Percentiles rank a stretch among this genome's conserved stretches.
Conservation (phyloP, 768 basidiomycete species). For the Suillus placidus region DNA sequence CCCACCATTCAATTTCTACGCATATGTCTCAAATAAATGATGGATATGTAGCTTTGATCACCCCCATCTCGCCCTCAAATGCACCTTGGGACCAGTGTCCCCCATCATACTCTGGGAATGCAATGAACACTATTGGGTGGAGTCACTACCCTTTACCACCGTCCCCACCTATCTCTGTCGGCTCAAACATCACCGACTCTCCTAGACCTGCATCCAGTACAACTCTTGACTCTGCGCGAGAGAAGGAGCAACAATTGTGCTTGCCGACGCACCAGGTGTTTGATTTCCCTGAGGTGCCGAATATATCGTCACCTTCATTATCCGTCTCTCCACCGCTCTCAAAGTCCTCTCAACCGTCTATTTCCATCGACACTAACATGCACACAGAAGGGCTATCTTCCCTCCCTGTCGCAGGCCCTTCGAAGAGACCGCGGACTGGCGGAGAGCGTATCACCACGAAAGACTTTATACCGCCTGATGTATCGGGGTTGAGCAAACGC, state of each 20-base stretch:
- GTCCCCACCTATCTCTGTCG: constrained; percentile 51
- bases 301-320: constrained; percentile 38
- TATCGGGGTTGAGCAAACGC: constrained; percentile 84
- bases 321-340: constrained; percentile 34
- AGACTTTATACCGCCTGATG: constrained; percentile 88
- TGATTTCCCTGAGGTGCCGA: constrained; percentile 50
- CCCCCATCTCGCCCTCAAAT: constrained; percentile 47
- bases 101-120: constrained; percentile 36
- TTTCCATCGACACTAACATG: constrained; percentile 35
- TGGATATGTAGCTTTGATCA: constrained; percentile 59
- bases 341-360: constrained; percentile 35
- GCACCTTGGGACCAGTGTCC: constrained; percentile 51
- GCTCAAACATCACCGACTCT: constrained; percentile 47
- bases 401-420: constrained; percentile 36
- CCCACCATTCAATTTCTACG: constrained; percentile 37
- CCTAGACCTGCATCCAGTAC: constrained; percentile 45
- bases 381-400: constrained; percentile 13
- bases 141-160: constrained; percentile 52
- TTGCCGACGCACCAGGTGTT: constrained; percentile 76
- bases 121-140: constrained; percentile 46
- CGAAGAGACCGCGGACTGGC: constrained; percentile 51
- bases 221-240: constrained; percentile 45
- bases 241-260: constrained; percentile 54
- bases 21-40: constrained; percentile 63
- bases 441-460: constrained; percentile 62